Percentiles rank a stretch among this genome's conserved stretches.
phyloP scores from a whole-genome alignment of 83 land plant genomes.

The Picea abies region DNA sequence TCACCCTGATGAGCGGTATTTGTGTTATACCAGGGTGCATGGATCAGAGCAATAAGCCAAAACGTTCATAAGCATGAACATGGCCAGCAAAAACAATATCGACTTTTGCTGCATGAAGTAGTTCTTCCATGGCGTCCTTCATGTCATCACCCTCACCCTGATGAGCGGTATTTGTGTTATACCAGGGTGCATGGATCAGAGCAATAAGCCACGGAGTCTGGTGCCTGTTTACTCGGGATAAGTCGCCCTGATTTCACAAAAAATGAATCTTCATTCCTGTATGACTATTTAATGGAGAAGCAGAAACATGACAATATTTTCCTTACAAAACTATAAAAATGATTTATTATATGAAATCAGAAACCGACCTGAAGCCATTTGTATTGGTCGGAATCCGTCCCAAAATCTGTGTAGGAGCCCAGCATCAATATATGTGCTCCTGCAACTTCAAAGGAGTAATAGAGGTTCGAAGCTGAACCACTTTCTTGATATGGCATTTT shows the following conservation, averaged over 20 bases:
- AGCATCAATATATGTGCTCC: conserved; percentile 72
- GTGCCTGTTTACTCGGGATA: conserved; percentile 56
- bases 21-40: conserved; percentile 94
- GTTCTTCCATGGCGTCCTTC: no score
- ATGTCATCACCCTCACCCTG: no score
- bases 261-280: background rate
- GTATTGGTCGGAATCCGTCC: conserved; percentile 60
- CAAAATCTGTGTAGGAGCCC: conserved; percentile 31
- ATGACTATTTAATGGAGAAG: background rate
- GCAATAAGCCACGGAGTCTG: conserved; percentile 20
- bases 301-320: no score
- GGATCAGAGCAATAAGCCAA: conserved; percentile 68
- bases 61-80: no score
- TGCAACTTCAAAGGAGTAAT: conserved; percentile 86
- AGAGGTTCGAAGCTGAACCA: conserved; percentile 72
- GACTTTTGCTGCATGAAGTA: no score
- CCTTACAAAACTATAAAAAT: no score
- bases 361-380: conserved; percentile 65
- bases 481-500: conserved; percentile 72
- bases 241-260: conserved; percentile 32
- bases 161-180: no score
- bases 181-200: no score
- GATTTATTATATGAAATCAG: no score
- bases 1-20: conserved; percentile 48
- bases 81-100: no score